These are phyloP conservation scores for Chimonanthus praecox DNA, from an alignment of 164 flowering plant species.

Conservation along the genomic window DNA sequence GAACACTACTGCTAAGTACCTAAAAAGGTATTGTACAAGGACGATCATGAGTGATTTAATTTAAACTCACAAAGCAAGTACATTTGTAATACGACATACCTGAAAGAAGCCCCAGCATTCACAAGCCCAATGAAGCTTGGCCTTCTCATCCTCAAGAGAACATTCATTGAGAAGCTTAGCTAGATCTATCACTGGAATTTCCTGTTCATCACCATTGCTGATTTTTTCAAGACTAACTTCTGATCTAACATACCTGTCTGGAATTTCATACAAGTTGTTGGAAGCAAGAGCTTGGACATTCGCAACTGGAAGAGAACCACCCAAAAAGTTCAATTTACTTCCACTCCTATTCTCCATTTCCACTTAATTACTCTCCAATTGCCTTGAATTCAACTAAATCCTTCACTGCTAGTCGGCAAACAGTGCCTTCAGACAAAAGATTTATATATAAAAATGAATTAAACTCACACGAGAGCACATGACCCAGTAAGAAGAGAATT, in stretches of 20 bases:
- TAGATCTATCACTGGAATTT: conserved; percentile 38
- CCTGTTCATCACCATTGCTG: conserved; percentile 11
- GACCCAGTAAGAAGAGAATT: no score
- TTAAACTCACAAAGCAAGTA: no score
- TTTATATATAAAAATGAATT: no score
- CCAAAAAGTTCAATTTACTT: conserved; percentile 1
- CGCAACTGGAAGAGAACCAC: conserved; percentile 36
- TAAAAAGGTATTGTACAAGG: no score
- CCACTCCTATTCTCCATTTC: conserved; percentile 12
- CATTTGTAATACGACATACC: conserved; percentile 14
- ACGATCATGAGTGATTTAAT: no score
- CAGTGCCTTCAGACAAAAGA: background rate
- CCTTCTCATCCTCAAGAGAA: conserved; percentile 18
- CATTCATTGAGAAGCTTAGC: conserved; percentile 7
- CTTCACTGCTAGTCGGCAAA: background rate
- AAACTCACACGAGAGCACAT: no score
- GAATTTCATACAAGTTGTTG: conserved; percentile 21
- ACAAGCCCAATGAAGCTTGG: conserved; percentile 37
- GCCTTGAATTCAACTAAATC: background rate
- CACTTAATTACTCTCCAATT: background rate
- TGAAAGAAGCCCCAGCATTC: conserved; percentile 54
- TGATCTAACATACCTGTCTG: conserved; percentile 27
- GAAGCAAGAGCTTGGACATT: conserved; percentile 38
- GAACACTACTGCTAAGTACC: no score
- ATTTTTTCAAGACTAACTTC: conserved; percentile 18